Evolutionary conservation across 2,329 filamentous ascomycete species (phyloP), one percentile per base, ranked within the genome.

Genomic region (Epichloe baconii): DNA sequence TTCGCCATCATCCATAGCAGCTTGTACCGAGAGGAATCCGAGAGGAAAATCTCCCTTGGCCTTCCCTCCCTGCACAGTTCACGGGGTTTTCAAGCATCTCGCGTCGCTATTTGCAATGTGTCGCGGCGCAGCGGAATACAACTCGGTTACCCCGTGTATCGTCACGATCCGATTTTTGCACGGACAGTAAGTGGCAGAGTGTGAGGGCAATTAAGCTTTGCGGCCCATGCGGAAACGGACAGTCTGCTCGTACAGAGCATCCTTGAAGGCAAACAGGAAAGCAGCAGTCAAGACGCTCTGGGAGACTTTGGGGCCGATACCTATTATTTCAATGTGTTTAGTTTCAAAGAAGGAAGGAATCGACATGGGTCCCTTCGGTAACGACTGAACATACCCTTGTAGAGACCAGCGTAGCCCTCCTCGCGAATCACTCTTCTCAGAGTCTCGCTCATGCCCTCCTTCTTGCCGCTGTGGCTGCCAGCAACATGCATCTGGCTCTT

Each of bases 401-500:
- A 98, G 49, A 98, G 73, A 34, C 93, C 91, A 51, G 79, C 74
- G 64, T 89, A 95, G n/a, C 93, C 93, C 70, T 97, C 91, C 64
- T 96, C 87, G 57, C 73, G 78, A 54, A 96, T 77, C 54, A 97
- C 90, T 54, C 84, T 79, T 63, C 77, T 82, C 64, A 98, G 78
- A 45, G 83, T 86, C 57, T 82, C 78, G 49, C 83, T 76, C 77
- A 96, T 85, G 58, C 85, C 86, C 70, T 94, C 86, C 69, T 85
- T 85, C 56, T 82, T 82, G n/a, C 79, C 78, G 55, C 82, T 82
- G 61, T 81, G 82, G 49, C 52, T 52, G 55, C 78, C 82, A 31
- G 90, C 88, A 54, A 98, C 88, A 67, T 98, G 93, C 82, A 95
- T 95, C 66, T 88, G 82, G 70, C 89, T 95, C 82, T 98, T 98